Evolutionary conservation across 108 stramenopile genomes (phyloP), one percentile per base, ranked within the genome.

Genomic region (Pseudonitzschia multistriata): DNA sequence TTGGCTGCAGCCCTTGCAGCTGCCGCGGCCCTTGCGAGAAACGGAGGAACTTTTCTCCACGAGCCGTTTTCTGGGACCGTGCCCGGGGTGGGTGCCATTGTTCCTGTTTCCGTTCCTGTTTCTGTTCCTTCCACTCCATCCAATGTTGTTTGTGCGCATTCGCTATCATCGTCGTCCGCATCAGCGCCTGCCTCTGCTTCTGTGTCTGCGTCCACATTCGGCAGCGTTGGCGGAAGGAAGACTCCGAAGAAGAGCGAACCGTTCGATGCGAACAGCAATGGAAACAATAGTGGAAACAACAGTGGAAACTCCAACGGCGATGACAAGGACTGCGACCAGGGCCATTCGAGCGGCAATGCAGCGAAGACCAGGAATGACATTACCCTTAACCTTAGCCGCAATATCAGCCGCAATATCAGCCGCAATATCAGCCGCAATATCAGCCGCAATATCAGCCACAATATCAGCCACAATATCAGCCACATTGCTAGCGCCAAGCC

Each of bases 1-100:
- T 22, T 74, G 5, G 64, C 73, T n/a, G 73, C 65, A 21, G 73
- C 73, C 11, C 2, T 72, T 0, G 71, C 71, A 35, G 71, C 66
- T 39, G 73, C 73, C 21, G 73, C 73, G 27, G 73, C 64, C 15
- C 53, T 74, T 34, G 73, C 73, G 5, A 39, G 60, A 19, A 74
- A 52, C 24, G 62, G 62, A 3, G 71, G 62, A 5, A 49, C 49
- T 0, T 72, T 72, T 60, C 24, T 53, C 2, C 54, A 34, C 36
- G 63, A 54, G 14, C 19, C 62, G 14, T 36, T 42, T 1, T 30
- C 49, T 31, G 2, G 7, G 1, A 17, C 42, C 8, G 42, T 39
- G 5, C 37, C 37, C 37, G 5, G n/a, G n/a, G n/a, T n/a, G n/a
- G n/a, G n/a, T n/a, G n/a, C 42, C 42, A 45, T 1, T 45, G 5